These are phyloP conservation scores for Volvox africanus DNA, from an alignment of 139 green algal genomes.

Conservation along the genomic window DNA sequence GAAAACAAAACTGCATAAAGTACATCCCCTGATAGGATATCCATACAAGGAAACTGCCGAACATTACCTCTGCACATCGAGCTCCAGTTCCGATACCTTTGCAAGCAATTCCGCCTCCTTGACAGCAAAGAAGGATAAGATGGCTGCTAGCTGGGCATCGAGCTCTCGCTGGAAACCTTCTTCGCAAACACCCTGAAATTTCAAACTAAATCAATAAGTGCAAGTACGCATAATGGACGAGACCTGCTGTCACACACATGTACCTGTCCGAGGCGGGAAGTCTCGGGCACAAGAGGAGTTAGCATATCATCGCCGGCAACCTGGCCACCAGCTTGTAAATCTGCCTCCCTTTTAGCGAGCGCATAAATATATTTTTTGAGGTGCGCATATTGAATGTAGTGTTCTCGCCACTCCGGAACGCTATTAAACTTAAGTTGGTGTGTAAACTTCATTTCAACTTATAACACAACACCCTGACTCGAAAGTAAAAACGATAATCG, in stretches of 20 bases:
- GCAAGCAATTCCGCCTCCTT: constrained; percentile 66
- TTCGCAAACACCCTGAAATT: constrained; percentile 39
- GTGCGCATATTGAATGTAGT: constrained; percentile 75
- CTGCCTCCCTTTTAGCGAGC: constrained; percentile 52
- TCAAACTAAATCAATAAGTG: too few relatives aligned
- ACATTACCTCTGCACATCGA: constrained; percentile 56
- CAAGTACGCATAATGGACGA: too few relatives aligned
- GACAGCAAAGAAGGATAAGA: constrained; percentile 63
- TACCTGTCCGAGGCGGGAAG: not conserved
- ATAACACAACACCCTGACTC: too few relatives aligned
- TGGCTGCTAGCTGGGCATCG: constrained; percentile 62
- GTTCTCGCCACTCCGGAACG: constrained; percentile 72
- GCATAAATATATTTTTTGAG: constrained; percentile 79
- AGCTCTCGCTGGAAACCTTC: constrained; percentile 60
- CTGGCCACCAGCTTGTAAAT: not conserved
- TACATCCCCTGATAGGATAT: too few relatives aligned
- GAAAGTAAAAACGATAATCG: too few relatives aligned
- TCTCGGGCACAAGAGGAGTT: not conserved
- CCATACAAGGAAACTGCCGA: not conserved
- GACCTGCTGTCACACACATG: too few relatives aligned
- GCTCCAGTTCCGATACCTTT: constrained; percentile 50
- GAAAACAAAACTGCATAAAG: too few relatives aligned
- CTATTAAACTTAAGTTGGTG: constrained; percentile 79
- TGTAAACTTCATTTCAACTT: constrained; percentile 78
- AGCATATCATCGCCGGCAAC: not conserved